Base-by-base conservation (phyloP, 2,329 filamentous ascomycete species). In the Botrytis aclada region DNA sequence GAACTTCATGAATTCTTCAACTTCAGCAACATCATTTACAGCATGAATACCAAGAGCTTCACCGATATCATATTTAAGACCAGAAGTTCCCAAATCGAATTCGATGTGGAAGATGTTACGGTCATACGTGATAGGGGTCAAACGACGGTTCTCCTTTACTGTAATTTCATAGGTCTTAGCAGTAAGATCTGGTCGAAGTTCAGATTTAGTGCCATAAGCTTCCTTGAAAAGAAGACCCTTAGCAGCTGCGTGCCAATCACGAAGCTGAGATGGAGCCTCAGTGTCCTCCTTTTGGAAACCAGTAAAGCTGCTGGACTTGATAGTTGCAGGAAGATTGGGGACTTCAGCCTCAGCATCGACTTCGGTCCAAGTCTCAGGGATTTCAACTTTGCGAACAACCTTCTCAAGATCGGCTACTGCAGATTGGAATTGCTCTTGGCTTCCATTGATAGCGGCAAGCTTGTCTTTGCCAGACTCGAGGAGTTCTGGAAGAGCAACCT, bases 61-160 rank as follows among this genome's bases (percentile, higher is more conserved):
- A 73, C 96, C 96, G 79, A 99, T 98, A 81, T 97, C 93, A 84
- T 99, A 99, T 60, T 89, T 97, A 76, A 99, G 89, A 56, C 95
- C 95, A 47, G 95, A 97, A 79, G 91, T 84, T 74, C 95, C 95
- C 37, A 99, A 89, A 81, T 98, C 96, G 80, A 99, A 99, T 84
- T 99, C 96, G 75, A 99, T 98, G 85, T 99, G 96, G 91, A 99
- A 99, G 83, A 99, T 98, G 87, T 99, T 98, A 78, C 96, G 94
- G 83, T 98, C 95, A 81, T 99, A 99, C 45, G 90, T 92, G 37
- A 84, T 80, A 4, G 96, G 96, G 0, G 96, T 99, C 72, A 99
- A 88, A 76, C 96, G 90, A 75, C 96, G 93, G 85, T 97, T 98
- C 86, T 98, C 96, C 86, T 97, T 94, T 83, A 99, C 95, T 71